These are phyloP conservation scores for Meira nashicola DNA, from an alignment of 1,284 basidiomycete genomes.

Conservation along the genomic window DNA sequence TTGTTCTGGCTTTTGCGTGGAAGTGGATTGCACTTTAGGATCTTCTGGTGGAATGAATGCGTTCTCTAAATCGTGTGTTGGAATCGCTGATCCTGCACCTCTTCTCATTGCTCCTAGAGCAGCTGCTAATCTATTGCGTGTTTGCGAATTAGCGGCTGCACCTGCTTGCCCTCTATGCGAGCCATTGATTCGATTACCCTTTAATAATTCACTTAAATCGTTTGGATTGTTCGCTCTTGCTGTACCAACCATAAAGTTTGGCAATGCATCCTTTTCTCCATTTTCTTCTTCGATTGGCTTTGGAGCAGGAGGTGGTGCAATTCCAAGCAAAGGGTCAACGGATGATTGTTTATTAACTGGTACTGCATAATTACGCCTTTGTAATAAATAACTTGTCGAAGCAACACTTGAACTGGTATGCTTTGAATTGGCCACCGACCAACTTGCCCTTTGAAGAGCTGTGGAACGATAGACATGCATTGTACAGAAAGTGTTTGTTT, in stretches of 20 bases:
- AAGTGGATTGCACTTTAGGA: background rate
- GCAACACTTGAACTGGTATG: background rate
- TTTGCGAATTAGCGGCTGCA: background rate
- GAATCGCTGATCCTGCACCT: slow-evolving; percentile 2
- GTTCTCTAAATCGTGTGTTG: slow-evolving; percentile 12
- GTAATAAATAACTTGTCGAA: background rate
- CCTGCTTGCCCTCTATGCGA: background rate
- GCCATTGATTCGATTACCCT: background rate
- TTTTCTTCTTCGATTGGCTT: background rate
- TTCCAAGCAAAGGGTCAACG: slow-evolving; percentile 42
- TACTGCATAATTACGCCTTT: slow-evolving; percentile 20
- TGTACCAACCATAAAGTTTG: slow-evolving; percentile 12
- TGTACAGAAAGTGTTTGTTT: too few relatives aligned
- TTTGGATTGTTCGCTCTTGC: slow-evolving; percentile 31
- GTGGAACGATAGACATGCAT: too few relatives aligned
- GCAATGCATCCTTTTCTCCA: slow-evolving; percentile 7
- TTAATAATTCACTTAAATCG: slow-evolving; percentile 31
- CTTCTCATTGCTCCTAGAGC: slow-evolving; percentile 5
- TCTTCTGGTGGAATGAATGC: background rate
- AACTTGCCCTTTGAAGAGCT: too few relatives aligned
- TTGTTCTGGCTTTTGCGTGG: slow-evolving; percentile 8
- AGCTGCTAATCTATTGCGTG: background rate
- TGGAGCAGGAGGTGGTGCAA: slow-evolving; percentile 34
- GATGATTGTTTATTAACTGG: slow-evolving; percentile 38
- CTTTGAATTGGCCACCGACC: too few relatives aligned